These are phyloP conservation scores for Diaporthe vexans DNA, from an alignment of 2,329 filamentous ascomycete genomes.

Conservation along the genomic window DNA sequence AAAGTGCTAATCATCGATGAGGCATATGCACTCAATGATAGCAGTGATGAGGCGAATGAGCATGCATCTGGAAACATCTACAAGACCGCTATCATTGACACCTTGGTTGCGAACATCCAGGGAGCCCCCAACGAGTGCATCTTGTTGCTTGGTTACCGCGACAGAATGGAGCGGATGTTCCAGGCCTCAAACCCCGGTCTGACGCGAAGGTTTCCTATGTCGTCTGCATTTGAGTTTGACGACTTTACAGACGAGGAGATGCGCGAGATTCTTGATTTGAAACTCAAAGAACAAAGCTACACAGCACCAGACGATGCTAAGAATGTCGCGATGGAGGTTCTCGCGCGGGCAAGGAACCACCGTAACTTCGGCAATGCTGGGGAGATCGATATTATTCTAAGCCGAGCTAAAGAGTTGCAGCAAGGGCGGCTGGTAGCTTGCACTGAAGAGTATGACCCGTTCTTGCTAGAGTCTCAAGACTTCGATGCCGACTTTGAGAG, in stretches of 20 bases:
- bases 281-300: slow-evolving; percentile 70
- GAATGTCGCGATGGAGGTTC: slow-evolving; percentile 68
- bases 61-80: slow-evolving; percentile 52
- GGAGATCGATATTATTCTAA: slow-evolving; percentile 78
- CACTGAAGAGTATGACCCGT: slow-evolving; percentile 44
- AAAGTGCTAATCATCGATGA: slow-evolving; percentile 88
- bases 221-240: slow-evolving; percentile 76
- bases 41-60: slow-evolving; percentile 49
- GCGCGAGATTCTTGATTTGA: slow-evolving; percentile 70
- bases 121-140: slow-evolving; percentile 79
- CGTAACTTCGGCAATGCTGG: slow-evolving; percentile 80
- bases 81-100: slow-evolving; percentile 78
- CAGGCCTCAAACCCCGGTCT: slow-evolving; percentile 81
- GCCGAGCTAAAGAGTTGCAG: slow-evolving; percentile 63
- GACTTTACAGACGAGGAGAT: slow-evolving; percentile 75
- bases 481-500: slow-evolving; percentile 73
- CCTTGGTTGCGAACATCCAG: slow-evolving; percentile 80
- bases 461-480: slow-evolving; percentile 56
- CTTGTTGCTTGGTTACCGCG: slow-evolving; percentile 77
- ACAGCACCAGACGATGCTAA: slow-evolving; percentile 65
- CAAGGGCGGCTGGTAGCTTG: slow-evolving; percentile 47
- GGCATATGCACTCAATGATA: slow-evolving; percentile 75
- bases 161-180: slow-evolving; percentile 80
- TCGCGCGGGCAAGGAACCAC: slow-evolving; percentile 72
- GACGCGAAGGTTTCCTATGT: slow-evolving; percentile 73